Evolutionary conservation across 2,329 filamentous ascomycete species (phyloP).

Genomic region (Colletotrichum siamense): DNA sequence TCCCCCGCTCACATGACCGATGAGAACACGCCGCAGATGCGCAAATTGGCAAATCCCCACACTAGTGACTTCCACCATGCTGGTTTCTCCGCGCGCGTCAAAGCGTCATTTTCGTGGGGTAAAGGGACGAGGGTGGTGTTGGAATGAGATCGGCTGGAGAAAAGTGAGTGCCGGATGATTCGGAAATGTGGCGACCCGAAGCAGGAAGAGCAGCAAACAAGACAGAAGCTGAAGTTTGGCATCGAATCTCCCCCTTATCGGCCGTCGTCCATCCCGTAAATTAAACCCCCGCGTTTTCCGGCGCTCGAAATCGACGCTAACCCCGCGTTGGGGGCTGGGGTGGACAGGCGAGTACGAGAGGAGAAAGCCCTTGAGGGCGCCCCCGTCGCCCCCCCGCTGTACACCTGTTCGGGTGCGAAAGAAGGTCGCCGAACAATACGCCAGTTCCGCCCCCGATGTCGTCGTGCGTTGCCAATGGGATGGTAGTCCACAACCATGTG

Average conservation of each 20-base stretch:
- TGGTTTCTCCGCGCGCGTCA: not conserved
- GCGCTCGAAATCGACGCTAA: constrained; percentile 16
- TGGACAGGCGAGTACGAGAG: constrained; percentile 13
- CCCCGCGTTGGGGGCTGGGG: constrained; percentile 10
- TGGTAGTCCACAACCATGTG: not conserved
- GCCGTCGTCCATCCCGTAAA: not conserved
- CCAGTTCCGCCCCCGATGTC: not conserved
- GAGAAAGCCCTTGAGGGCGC: not conserved
- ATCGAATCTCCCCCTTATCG: not conserved
- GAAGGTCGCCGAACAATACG: not conserved
- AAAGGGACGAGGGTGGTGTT: not conserved
- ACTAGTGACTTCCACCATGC: not conserved
- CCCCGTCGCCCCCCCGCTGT: not conserved
- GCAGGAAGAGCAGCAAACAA: not conserved
- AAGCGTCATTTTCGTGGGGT: not conserved
- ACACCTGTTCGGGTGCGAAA: not conserved
- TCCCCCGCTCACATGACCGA: constrained; percentile 11
- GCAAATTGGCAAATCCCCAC: constrained; percentile 1
- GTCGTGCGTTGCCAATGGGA: not conserved
- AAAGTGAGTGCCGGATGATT: not conserved
- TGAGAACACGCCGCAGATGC: not conserved
- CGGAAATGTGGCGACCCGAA: not conserved
- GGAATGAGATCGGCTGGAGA: not conserved
- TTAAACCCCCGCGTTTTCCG: constrained; percentile 10
- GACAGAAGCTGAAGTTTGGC: not conserved